Percentiles rank a stretch among this genome's conserved stretches.
phyloP scores from a whole-genome alignment of 768 basidiomycete species.

The Phanerochaete sordida region DNA sequence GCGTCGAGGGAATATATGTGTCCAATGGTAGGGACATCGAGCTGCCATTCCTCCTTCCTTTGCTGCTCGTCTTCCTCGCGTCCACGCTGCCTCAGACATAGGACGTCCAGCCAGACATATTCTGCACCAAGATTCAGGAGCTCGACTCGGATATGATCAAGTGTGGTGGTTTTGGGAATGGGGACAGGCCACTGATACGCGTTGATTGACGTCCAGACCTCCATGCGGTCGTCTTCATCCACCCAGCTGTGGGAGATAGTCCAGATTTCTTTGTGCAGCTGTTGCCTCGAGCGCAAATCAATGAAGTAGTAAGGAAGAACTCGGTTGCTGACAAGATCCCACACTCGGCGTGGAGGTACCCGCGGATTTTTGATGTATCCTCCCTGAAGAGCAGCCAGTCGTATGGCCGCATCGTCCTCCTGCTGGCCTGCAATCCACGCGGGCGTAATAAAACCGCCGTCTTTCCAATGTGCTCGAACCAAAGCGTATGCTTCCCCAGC shows the following conservation, averaged over 20 bases:
- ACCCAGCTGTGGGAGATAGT: slow-evolving; percentile 7
- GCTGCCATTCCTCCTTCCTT: slow-evolving; percentile 1
- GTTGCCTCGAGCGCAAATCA: too few species aligned
- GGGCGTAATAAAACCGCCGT: too few species aligned
- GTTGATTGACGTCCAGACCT: slow-evolving; percentile 1
- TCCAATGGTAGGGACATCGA: slow-evolving; percentile 9
- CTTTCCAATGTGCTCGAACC: too few species aligned
- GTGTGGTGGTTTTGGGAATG: neutral
- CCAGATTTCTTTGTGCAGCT: too few species aligned
- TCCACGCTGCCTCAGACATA: neutral
- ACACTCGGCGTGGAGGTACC: too few species aligned
- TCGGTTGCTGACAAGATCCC: too few species aligned
- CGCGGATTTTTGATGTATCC: too few species aligned
- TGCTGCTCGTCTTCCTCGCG: neutral
- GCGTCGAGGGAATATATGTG: neutral
- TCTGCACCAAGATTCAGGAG: slow-evolving; percentile 4
- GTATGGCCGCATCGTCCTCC: too few species aligned
- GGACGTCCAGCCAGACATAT: slow-evolving; percentile 5
- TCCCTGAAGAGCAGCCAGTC: too few species aligned
- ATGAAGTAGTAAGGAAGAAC: too few species aligned
- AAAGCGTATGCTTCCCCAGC: too few species aligned
- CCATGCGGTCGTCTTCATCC: neutral
- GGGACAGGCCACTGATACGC: slow-evolving; percentile 1
- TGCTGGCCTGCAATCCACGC: too few species aligned
- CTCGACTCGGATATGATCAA: slow-evolving; percentile 5